Percentiles rank a stretch among this genome's conserved stretches.
These are phyloP conservation scores for Ustilago tritici DNA, from an alignment of 1,284 basidiomycete genomes.

Conservation along the genomic window DNA sequence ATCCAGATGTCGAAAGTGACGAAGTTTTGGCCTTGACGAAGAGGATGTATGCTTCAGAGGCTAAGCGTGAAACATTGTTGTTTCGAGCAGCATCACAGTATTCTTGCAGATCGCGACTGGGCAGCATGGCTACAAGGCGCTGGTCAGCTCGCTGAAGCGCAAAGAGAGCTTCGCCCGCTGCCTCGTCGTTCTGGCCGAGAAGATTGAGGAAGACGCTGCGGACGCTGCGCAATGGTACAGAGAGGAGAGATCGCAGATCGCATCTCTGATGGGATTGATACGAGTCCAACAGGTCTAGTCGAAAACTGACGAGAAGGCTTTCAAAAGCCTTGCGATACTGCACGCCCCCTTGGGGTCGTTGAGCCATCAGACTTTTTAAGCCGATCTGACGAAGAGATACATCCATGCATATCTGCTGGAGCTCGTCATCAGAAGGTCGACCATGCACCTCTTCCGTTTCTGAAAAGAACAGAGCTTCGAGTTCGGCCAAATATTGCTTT, in stretches of 20 bases:
- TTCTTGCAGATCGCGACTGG: conserved; percentile 20
- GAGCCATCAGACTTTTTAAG: conserved; percentile 34
- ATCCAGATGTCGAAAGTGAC: neutral
- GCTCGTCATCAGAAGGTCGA: conserved; percentile 12
- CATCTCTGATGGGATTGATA: neutral
- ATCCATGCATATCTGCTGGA: conserved; percentile 35
- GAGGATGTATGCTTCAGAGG: conserved; percentile 18
- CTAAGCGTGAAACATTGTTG: neutral
- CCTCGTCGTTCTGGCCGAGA: conserved; percentile 22
- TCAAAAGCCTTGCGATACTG: conserved; percentile 42
- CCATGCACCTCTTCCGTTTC: neutral
- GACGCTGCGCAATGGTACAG: conserved; percentile 24
- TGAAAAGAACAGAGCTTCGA: conserved; percentile 9
- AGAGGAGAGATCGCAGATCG: conserved; percentile 7
- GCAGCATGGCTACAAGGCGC: conserved; percentile 37
- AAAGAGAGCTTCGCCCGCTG: conserved; percentile 10
- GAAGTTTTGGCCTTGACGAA: conserved; percentile 42
- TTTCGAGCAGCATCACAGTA: conserved; percentile 27
- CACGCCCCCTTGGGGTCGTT: conserved; percentile 27
- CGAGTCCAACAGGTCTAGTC: conserved; percentile 32
- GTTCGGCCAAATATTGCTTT: conserved; percentile 16
- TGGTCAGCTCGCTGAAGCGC: conserved; percentile 34
- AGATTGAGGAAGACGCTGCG: conserved; percentile 29
- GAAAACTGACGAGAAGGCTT: conserved; percentile 32
- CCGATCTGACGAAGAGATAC: conserved; percentile 38